These are phyloP conservation scores for Verticillium isaacii DNA, from an alignment of 2,329 filamentous ascomycete genomes.

Conservation along the genomic window DNA sequence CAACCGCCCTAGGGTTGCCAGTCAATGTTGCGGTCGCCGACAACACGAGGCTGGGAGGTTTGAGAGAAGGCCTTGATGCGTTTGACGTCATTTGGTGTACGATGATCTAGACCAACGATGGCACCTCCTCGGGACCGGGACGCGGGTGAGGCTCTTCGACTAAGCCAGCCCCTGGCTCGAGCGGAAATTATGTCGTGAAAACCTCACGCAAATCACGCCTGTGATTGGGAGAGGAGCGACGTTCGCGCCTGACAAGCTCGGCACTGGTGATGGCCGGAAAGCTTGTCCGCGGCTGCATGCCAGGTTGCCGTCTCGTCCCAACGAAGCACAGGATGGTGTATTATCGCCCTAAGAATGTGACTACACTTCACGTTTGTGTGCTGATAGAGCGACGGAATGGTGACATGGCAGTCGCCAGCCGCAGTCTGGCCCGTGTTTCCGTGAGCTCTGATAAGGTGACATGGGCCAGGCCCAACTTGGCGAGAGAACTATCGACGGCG, in stretches of 20 bases:
- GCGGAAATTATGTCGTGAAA: conserved; percentile 1
- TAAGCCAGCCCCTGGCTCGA: neutral
- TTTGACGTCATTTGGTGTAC: neutral
- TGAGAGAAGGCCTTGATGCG: neutral
- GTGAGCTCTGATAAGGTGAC: neutral
- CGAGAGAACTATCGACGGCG: neutral
- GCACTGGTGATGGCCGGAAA: neutral
- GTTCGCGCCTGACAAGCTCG: neutral
- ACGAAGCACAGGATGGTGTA: neutral
- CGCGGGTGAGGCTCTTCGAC: neutral
- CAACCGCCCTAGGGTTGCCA: too few relatives aligned
- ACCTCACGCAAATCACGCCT: neutral
- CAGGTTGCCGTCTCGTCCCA: neutral
- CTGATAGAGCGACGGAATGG: neutral
- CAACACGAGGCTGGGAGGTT: too few relatives aligned
- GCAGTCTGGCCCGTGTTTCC: neutral
- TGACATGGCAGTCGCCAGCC: neutral
- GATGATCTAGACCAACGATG: neutral
- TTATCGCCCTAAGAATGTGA: neutral
- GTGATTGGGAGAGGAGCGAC: neutral
- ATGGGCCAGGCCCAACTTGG: neutral
- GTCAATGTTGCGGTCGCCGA: too few relatives aligned
- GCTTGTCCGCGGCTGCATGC: neutral
- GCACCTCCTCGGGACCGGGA: neutral
- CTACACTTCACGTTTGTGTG: neutral